Evolutionary conservation across 305 asterid species (phyloP), one percentile per base, ranked within the genome.

Genomic region (Fraxinus xanthoxyloides): DNA sequence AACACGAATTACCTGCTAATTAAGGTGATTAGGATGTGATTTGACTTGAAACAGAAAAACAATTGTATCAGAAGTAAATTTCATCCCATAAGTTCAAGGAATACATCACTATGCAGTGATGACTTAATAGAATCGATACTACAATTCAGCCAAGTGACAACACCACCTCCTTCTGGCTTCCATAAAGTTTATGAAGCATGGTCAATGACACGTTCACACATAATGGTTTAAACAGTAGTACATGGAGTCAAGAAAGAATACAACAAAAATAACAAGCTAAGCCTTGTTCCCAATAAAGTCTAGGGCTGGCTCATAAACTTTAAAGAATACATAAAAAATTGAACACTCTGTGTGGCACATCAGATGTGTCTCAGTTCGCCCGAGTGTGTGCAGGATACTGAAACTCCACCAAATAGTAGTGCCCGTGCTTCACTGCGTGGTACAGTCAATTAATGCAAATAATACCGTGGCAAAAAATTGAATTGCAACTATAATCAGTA

Each of bases 1-100:
- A 78, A 90, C 88, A 30, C 77, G 85, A 63, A 76, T 23, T 76
- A 77, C 90, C 96, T 92, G 93, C 82, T 67, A 78, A 75, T 76
- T 70, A 63, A 35, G 70, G 80, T 21, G 80, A 75, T n/a, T 32
- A 51, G 46, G 86, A 77, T 76, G 69, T 30, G 7, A 86, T 69
- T 23, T 46, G 78, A 80, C 73, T 34, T 17, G 79, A 76, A 69
- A 69, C 21, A 69, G 24, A 26, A 24, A 69, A 30, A n/a, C 7
- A 13, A 15, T 63, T 69, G 75, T 69, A 69, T 31, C 40, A 15
- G n/a, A 69, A 69, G 75, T 8, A 69, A 30, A 69, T 13, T 67
- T 67, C 6, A 67, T 67, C 36, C 15, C 38, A 28, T 12, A 67
- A 28, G 35, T 67, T 67, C 36, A 10, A 24, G 70, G 32, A 67